Percentiles rank a stretch among this genome's conserved stretches.
phyloP scores from a whole-genome alignment of 208 protist genomes.

The Leishmania tarentolae region DNA sequence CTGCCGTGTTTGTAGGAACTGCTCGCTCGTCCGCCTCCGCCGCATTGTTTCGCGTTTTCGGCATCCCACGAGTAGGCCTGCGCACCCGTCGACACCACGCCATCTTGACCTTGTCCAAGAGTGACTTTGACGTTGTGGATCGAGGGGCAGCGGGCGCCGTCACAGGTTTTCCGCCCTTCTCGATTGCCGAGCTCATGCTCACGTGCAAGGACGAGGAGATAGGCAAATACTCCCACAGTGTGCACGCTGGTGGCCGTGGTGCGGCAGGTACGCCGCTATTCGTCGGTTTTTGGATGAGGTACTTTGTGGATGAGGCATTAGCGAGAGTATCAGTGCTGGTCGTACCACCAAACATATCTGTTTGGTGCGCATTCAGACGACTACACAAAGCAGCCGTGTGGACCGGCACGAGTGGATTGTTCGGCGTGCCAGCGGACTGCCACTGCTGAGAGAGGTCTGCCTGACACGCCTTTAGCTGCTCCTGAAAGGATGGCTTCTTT shows the following conservation, averaged over 20 bases:
- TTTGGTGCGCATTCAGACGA: background rate
- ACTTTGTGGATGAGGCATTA: background rate
- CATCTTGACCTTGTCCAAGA: background rate
- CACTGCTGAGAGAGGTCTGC: background rate
- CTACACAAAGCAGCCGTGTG: background rate
- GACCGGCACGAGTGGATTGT: background rate
- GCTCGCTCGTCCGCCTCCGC: background rate
- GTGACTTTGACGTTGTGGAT: background rate
- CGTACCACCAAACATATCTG: background rate
- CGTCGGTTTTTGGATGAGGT: background rate
- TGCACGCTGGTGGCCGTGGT: background rate
- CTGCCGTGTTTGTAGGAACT: background rate
- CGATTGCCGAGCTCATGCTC: background rate
- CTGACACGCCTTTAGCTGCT: background rate
- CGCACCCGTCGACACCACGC: background rate
- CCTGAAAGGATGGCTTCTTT: background rate
- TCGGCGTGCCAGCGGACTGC: constrained; percentile 4
- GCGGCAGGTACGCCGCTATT: background rate
- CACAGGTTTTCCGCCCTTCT: too few species aligned
- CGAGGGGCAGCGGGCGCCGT: background rate
- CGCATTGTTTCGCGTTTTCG: background rate
- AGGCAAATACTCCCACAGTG: constrained; percentile 15
- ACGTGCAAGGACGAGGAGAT: constrained; percentile 1
- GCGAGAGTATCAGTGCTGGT: background rate
- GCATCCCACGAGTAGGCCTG: background rate